Base-by-base conservation (phyloP, 192 early-diverging fungal genomes). In the Umbelopsis sp. region DNA sequence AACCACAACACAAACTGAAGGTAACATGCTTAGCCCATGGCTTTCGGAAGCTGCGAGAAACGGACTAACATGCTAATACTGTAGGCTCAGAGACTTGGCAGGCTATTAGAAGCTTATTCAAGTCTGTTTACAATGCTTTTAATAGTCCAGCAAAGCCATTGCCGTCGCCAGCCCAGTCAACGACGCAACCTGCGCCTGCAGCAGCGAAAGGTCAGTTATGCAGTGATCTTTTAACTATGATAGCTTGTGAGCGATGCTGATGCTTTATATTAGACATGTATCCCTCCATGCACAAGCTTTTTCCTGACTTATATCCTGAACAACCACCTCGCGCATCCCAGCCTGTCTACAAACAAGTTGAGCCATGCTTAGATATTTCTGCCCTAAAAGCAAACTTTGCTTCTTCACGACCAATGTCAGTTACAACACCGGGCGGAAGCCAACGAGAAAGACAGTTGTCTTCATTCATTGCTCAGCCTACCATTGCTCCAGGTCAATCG, bases 311-410 rank as follows among this genome's bases (percentile, higher is more conserved):
- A 4, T 61, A 61, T 61, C 55, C 55, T 15, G 55, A 61, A 35
- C 55, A 61, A 61, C 55, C 55, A 27, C 55, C 25, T 3, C 25
- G 55, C 25, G 33, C 30, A 18, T 35, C 27, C 0, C 55, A 61
- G 55, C 11, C 55, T 18, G 27, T 16, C 33, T 25, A 35, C 7
- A 61, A 61, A 30, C 55, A 61, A 61, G 55, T 61, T 30, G 55
- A 61, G 25, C 55, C 55, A 16, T 61, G 55, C 55, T 35, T 61
- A n/a, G 55, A 61, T n/a, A 33, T 61, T 35, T 61, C 55, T 35
- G 55, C 55, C 1, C 18, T 61, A 16, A 25, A 30, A 35, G 33
- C 55, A 27, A 61, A 61, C 30, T 30, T 30, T 11, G 55, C 55
- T 3, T 10, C 55, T 35, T 22, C 55, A 18, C 55, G 55, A 35